Evolutionary conservation across 768 basidiomycete species (phyloP), one percentile per base, ranked within the genome.

Genomic region (Lentinus brumalis): DNA sequence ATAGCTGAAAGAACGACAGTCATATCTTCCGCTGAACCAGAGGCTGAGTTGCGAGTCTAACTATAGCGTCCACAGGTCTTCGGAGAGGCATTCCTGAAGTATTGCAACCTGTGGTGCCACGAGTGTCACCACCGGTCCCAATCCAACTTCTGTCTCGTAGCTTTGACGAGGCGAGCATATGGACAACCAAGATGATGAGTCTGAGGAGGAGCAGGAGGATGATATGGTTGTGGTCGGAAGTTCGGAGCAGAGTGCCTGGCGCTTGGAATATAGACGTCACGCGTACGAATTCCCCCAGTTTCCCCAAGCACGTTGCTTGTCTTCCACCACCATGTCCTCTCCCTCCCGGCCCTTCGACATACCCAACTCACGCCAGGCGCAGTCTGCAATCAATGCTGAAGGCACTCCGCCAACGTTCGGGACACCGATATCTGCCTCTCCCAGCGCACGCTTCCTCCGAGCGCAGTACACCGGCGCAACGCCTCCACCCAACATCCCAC

Each of bases 381-480:
- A 21, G 21, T 41, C 31, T 15, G 50, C 41, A 26, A 26, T 26
- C 2, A 49, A 56, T 30, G 49, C 50, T 29, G 57, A 50, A 50
- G 52, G 64, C 32, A 65, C 64, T 5, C 63, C 67, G 21, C 53
- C 64, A 8, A 42, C 18, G 26, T 32, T 53, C 47, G 50, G 64
- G 47, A 56, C 66, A 60, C 78, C 80, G 1, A 66, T 77, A 32
- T 73, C 72, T 14, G 86, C 86, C 46, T 88, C 89, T 18, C 87
- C 90, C 7, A 85, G 87, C 66, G 73, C 89, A 59, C 81, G 84
- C 38, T 76, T 79, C 14, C 75, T 91, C n/a, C 83, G 89, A 2
- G 85, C 86, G 18, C 84, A 84, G 59, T 90, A 87, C 66, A 69
- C 83, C 6, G 84, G 83, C 15, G 82, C 86, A 72, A 79, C 82